A percentile compares a stretch with the other conserved stretches of the same genome.
Evolutionary conservation across 176 grass and related monocot species (phyloP).

Genomic region (Hordeum marinum): DNA sequence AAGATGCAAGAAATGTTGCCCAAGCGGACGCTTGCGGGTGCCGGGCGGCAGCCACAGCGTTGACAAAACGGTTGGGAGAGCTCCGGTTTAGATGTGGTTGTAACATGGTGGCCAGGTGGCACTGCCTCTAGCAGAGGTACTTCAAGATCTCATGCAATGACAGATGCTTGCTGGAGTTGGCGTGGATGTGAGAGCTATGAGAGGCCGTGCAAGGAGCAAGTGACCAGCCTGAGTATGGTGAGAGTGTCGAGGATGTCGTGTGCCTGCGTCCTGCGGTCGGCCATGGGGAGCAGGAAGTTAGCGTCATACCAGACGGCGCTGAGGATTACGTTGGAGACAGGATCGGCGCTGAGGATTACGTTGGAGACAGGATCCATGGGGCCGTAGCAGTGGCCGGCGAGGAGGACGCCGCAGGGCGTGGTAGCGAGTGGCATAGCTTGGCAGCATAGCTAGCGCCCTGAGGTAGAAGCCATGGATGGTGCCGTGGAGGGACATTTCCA

Average conservation of each 20-base stretch:
- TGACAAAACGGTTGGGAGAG: not conserved
- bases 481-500: not conserved
- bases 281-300: not conserved
- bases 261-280: not conserved
- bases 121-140: not conserved
- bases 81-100: not conserved
- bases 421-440: too few species aligned
- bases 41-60: not conserved
- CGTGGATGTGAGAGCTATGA: not conserved
- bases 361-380: not conserved
- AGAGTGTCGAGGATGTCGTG: not conserved
- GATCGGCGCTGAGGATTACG: too few species aligned
- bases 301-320: not conserved
- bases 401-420: too few species aligned
- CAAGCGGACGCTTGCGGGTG: not conserved
- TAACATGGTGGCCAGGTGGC: not conserved
- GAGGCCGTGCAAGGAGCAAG: not conserved
- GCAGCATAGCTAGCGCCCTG: too few species aligned
- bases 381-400: not conserved
- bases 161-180: not conserved
- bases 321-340: not conserved
- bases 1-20: not conserved
- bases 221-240: not conserved
- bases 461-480: too few species aligned
- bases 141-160: not conserved